phyloP scores from a whole-genome alignment of 2,329 filamentous ascomycete genomes.

The Ascocoryne sarcoides region DNA sequence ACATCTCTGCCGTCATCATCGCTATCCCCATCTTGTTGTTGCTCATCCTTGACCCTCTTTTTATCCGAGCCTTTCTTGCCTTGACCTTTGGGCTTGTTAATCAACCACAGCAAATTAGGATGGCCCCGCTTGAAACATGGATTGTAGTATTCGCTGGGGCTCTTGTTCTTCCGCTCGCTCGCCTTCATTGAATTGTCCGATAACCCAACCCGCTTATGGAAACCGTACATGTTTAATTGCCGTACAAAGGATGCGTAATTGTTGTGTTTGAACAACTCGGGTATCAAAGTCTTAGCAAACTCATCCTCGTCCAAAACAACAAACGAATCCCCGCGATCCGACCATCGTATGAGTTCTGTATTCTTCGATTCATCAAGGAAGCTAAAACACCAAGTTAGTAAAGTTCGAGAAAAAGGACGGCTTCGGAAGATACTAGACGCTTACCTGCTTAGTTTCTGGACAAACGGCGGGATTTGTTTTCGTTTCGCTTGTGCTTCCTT shows the following conservation, averaged over 20 bases:
- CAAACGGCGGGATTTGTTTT: constrained; percentile 95
- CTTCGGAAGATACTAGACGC: constrained; percentile 19
- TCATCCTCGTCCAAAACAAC: constrained; percentile 94
- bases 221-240: constrained; percentile 95
- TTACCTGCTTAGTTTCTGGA: constrained; percentile 95
- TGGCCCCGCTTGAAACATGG: constrained; percentile 91
- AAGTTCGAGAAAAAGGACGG: background rate
- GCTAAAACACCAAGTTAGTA: constrained; percentile 38
- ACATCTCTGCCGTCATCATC: constrained; percentile 53
- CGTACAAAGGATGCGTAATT: constrained; percentile 72
- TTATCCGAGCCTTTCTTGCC: constrained; percentile 44
- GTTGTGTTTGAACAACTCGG: constrained; percentile 71
- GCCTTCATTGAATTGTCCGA: constrained; percentile 98
- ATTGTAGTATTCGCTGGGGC: constrained; percentile 95
- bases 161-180: constrained; percentile 94
- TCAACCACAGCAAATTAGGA: constrained; percentile 88
- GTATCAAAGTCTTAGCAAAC: constrained; percentile 65
- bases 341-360: constrained; percentile 93
- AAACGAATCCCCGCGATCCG: constrained; percentile 91
- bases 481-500: constrained; percentile 80
- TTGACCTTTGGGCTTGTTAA: constrained; percentile 85
- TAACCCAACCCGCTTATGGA: constrained; percentile 67
- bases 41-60: constrained; percentile 44
- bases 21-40: constrained; percentile 60
- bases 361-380: constrained; percentile 92